Base-by-base conservation (phyloP, 2,329 filamentous ascomycete genomes). In the Trichoderma atroviride region DNA sequence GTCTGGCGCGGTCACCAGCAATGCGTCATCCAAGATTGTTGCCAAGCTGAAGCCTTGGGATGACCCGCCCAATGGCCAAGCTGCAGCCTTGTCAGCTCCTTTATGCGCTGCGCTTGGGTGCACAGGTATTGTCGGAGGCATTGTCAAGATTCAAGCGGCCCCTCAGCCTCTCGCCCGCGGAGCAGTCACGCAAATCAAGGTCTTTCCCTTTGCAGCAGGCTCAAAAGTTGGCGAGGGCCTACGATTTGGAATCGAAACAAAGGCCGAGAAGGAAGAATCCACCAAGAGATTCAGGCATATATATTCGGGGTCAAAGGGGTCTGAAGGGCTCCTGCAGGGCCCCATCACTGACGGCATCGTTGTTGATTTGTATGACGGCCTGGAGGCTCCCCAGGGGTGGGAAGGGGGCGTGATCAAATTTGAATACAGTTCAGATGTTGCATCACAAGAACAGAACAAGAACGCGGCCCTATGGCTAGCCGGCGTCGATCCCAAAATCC, bases 311-410 rank as follows among this genome's bases (percentile, higher is more conserved):
- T 77, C 83, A 35, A 86, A 83, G 47, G 83, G 78, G 11, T 77
- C 82, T 0, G 86, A 87, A 27, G 89, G 91, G 1, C 79, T 98
- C 22, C 82, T 98, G 1, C 88, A 92, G 68, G 96, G 96, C 0
- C 94, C 96, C 5, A 78, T 99, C 62, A 97, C 94, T 0, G 93
- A 99, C 78, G 94, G 95, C 2, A 91, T 95, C 81, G 81, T 97
- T 16, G 81, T 99, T 24, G 89, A 83, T 0, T 74, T 84, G 43
- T 85, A 85, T 67, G 83, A 85, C 70, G 88, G 82, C 27, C 81
- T 86, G n/a, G 85, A 81, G 73, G 82, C 78, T 63, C 85, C 82
- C 5, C 83, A 86, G 53, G 86, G 87, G 16, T 97, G 95, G 89
- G 89, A 94, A 72, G 96, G 96, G 2, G 95, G 93, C 1, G 87